Evolutionary conservation across 169 alveolate genomes (phyloP), one percentile per base, ranked within the genome.

Genomic region (Babesia ovis): DNA sequence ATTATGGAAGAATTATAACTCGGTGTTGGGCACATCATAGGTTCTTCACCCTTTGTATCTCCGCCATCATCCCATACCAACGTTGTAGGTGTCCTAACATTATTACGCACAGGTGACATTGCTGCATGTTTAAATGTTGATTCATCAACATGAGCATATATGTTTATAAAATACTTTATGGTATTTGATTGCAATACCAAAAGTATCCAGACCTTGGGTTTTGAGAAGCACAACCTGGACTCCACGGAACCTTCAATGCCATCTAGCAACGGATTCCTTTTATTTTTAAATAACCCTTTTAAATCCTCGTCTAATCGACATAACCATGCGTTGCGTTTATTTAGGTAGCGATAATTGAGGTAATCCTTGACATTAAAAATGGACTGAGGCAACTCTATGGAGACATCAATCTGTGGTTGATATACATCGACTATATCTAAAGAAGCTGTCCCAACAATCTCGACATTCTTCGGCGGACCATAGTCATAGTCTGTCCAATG

Each of bases 291-390:
- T 25, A 54, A 12, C 5, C 20, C 48, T 14, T n/a, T 20, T 5
- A 68, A 0, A 53, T 53, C 66, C 29, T 68, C 79, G 46, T 68
- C n/a, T 25, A 54, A n/a, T 4, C 57, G 20, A 34, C 68, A 54
- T 18, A 68, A 1, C 68, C 69, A 54, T 8, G 79, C 27, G 27
- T 68, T 68, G 18, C 79, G 18, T 53, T 68, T 68, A 56, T 68
- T 68, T 2, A 68, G 53, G 22, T 68, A 68, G 55, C 79, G 79
- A 68, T 68, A 68, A 27, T 68, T 68, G 1, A 68, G 12, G 58
- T 68, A 43, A 50, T 68, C 79, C 45, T 68, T 68, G 25, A 55
- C 31, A 56, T 68, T 68, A 27, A 68, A 68, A 6, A 55, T 68
- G 41, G 50, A 6, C 9, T 25, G 42, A 0, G 53, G 60, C 34